Evolutionary conservation across 2,329 filamentous ascomycete species (phyloP), one percentile per base, ranked within the genome.

Genomic region (Tetracladium maxilliforme): DNA sequence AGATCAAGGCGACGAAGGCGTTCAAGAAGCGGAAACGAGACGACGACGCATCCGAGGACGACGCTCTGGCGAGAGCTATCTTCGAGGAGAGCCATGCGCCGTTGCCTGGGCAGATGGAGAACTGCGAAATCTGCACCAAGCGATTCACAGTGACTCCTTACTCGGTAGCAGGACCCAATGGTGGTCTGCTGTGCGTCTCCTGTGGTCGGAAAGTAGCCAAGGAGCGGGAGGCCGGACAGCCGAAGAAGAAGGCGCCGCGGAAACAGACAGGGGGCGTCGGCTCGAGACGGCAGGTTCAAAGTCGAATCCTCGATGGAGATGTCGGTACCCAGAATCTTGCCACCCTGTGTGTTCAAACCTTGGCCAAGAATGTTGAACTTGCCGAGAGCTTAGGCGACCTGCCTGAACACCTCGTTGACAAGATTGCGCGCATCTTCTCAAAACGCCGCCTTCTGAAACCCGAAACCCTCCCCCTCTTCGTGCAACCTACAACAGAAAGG

Each of bases 141-240:
- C 73, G 84, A 19, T 95, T 95, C 43, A 93, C 83, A 0, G 86
- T 95, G 22, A 94, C 87, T 0, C 67, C 82, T 1, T 94, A 94
- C 52, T 84, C 78, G 33, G 77, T 83, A 35, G 67, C 74, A 15
- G 83, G 80, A 1, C 78, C 81, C 1, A 62, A 77, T n/a, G 86
- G 86, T 4, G 83, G 83, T 10, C 58, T 95, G n/a, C 58, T 94
- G 3, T 95, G 87, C 44, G 62, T 64, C 4, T 71, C 79, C 13
- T 95, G 87, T 42, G 78, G 81, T 13, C 84, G 78, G 40, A 69
- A 81, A 33, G 49, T 79, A 25, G 66, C 67, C 20, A 75, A 80
- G 33, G 69, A 76, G 14, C 61, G 69, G 29, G 75, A 77, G 31
- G 54, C 59, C 12, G 53, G 60, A 29, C 64, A 65, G 40, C 69